These are phyloP conservation scores for Erythrophleum ivorense DNA, from an alignment of 331 rosid genomes.

Conservation along the genomic window DNA sequence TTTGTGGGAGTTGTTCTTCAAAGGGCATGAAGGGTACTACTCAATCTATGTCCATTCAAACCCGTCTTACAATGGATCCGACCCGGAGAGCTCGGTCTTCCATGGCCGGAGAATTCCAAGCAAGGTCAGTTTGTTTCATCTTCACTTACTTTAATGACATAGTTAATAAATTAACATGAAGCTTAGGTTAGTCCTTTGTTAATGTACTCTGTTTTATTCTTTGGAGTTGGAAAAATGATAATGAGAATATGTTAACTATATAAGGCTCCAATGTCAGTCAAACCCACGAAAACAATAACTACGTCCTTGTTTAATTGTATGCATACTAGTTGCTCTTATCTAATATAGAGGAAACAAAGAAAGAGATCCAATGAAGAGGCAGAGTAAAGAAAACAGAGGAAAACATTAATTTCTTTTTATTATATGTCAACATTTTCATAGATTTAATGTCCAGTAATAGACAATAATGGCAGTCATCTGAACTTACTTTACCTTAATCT, in stretches of 20 bases:
- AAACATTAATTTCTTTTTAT: background rate
- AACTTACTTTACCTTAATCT: background rate
- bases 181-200: background rate
- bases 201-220: background rate
- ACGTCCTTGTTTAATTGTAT: background rate
- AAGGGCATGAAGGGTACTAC: conserved; percentile 68
- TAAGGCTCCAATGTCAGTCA: too few species aligned
- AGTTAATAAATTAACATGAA: background rate
- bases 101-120: conserved; percentile 81
- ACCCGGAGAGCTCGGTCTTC: conserved; percentile 57
- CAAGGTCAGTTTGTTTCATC: conserved; percentile 58
- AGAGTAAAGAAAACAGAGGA: background rate
- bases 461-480: background rate
- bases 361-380: background rate
- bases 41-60: conserved; percentile 77
- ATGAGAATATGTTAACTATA: too few species aligned
- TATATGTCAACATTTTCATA: background rate
- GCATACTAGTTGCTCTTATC: background rate
- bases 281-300: too few species aligned
- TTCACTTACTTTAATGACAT: background rate
- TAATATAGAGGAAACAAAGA: too few species aligned
- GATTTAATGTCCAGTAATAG: background rate
- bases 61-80: conserved; percentile 70
- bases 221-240: background rate
- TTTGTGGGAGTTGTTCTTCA: conserved; percentile 74